Base-by-base conservation (phyloP, 805 yeast species). In the Peterozyma toletana region DNA sequence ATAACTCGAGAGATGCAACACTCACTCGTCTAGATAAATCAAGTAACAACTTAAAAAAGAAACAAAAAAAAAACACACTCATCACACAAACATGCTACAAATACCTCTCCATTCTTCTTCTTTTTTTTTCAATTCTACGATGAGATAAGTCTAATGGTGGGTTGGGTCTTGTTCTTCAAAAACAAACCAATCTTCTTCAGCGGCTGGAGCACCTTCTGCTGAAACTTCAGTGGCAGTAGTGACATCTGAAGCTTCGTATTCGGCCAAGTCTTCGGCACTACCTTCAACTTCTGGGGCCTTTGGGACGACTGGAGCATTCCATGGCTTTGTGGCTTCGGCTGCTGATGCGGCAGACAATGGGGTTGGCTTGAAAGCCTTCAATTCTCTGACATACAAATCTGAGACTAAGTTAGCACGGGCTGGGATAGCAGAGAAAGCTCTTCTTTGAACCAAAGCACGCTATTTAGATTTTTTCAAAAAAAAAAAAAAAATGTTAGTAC, bases 311-410 rank as follows among this genome's bases (percentile, higher is more conserved):
- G 98, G 98, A 50, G 80, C 70, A 49, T 73, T 66, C 93, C 96
- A 93, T 56, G 85, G 78, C 68, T 83, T 80, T 54, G 89, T 91
- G 52, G 83, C 75, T 51, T 79, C 76, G 58, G 81, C 88, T 50
- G 91, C 83, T 54, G 86, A 95, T 53, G 77, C 71, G 47, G 85
- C 78, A 47, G 84, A 68, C 44, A 83, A 62, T 48, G 88, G 80
- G 47, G 83, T 77, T 62, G 96, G 90, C 75, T 89, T 88, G 80
- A 86, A 90, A 50, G 80, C 78, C 72, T 83, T 86, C 68, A 93
- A 73, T 68, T 90, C 96, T 64, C 77, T 80, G 60, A 91, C 69
- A 73, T 90, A 90, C 55, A 90, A 77, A 54, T 90, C 96, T 64
- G 86, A 77, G 60, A 90, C 66, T 62, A 85, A 71, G 75, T 90